Evolutionary conservation across 2,329 filamentous ascomycete genomes (phyloP), one percentile per base, ranked within the genome.

Genomic region (Seiridium cupressi): DNA sequence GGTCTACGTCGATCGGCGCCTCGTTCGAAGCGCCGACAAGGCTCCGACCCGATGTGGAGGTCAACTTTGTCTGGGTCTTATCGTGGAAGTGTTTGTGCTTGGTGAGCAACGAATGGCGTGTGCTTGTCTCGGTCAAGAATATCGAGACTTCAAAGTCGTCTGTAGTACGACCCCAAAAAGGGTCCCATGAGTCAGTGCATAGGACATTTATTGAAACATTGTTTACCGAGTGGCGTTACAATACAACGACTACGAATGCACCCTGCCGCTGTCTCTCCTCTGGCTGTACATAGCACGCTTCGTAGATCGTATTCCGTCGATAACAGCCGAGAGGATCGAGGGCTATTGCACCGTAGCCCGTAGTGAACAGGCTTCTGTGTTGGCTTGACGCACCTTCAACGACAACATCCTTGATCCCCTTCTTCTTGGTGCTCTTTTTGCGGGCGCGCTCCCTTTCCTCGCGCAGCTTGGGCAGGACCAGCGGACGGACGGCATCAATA

Each of bases 71-170:
- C 59, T 81, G 79, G 0, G 77, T 73, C 53, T 81, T 85, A 60
- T 88, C 84, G 61, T 84, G 81, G 66, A 93, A 93, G 18, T 86
- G 83, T 76, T 97, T 97, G 68, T 91, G 88, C 74, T 95, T 96
- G 59, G 88, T 90, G 60, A 98, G 83, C 44, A 99, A 80, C 40
- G 92, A 91, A 78, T 98, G 95, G 11, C 93, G 87, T 3, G 90
- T 93, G 56, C 86, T 88, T 6, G 90, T 90, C 73, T 97, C 92
- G 51, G 91, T 96, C 65, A 99, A 81, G 76, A 97, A 98, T 65
- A 99, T 90, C 44, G 93, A 91, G 11, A 97, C 92, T 72, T 98
- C 93, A 71, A 97, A 99, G 66, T 97, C 94, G 74, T 97, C 94
- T 95, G 65, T 61, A 36, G 31, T 32, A 18, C 18, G 36, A 44